These are phyloP conservation scores for Fraxinus baroniana DNA, from an alignment of 305 asterid genomes.

Conservation along the genomic window DNA sequence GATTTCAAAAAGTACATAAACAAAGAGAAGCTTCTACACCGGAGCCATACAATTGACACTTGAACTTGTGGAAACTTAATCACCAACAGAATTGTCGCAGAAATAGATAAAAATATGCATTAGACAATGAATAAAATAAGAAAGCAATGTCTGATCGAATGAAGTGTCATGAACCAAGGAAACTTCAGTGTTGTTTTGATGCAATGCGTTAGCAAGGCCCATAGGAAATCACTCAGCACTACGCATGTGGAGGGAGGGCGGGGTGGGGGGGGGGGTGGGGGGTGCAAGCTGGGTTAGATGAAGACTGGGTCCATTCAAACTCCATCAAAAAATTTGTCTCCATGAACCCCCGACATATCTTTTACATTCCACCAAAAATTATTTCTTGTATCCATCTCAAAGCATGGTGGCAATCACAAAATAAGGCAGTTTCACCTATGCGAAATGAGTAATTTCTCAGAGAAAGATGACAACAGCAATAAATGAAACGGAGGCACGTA, in stretches of 20 bases:
- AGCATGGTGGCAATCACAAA: not conserved
- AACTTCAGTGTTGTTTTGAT: not conserved
- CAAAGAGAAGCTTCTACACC: constrained; percentile 8
- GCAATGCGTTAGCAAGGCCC: not conserved
- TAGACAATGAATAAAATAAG: not conserved
- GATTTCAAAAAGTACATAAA: constrained; percentile 1
- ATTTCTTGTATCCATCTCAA: not conserved
- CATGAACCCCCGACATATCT: not conserved
- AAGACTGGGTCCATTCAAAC: not conserved
- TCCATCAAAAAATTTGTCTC: constrained; percentile 1
- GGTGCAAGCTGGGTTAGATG: no score
- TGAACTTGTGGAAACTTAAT: constrained; percentile 12
- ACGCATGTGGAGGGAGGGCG: no score
- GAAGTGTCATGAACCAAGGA: constrained; percentile 7
- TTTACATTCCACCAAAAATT: not conserved
- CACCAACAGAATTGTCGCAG: not conserved
- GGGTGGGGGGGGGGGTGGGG: no score
- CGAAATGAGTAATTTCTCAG: not conserved
- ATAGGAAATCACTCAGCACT: not conserved
- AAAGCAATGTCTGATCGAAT: constrained; percentile 1
- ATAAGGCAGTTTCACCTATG: not conserved
- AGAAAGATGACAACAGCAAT: not conserved
- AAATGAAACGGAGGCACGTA: not conserved
- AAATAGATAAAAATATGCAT: constrained; percentile 4
- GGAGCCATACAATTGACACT: constrained; percentile 8